phyloP scores from a whole-genome alignment of 2,329 filamentous ascomycete species.

The Fusarium hainanense region DNA sequence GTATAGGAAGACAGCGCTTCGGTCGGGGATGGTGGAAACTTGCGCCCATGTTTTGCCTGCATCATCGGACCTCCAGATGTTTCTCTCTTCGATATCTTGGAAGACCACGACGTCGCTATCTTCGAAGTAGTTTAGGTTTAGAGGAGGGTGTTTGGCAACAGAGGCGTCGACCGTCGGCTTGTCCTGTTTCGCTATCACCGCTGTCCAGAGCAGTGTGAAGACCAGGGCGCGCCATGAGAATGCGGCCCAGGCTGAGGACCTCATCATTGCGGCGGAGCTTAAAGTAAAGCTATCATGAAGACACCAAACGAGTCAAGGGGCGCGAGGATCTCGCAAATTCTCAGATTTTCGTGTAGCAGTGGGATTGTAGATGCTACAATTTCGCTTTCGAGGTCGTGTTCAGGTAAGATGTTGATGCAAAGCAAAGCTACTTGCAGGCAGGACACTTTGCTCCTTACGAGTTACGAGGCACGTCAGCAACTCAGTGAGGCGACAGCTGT shows the following conservation, averaged over 20 bases:
- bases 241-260: conserved; percentile 61
- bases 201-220: conserved; percentile 58
- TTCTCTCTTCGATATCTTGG: conserved; percentile 71
- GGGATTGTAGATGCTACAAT: conserved; percentile 11
- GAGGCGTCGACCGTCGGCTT: conserved; percentile 73
- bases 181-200: conserved; percentile 67
- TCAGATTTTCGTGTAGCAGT: background rate
- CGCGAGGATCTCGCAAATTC: conserved; percentile 17
- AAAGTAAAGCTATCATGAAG: conserved; percentile 58
- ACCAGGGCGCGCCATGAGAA: conserved; percentile 63
- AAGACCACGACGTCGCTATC: conserved; percentile 85
- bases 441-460: conserved; percentile 44
- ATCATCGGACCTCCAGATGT: conserved; percentile 81
- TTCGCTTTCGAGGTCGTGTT: conserved; percentile 10
- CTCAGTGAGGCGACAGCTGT: conserved; percentile 43
- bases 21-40: conserved; percentile 72
- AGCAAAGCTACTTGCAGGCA: conserved; percentile 32
- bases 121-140: conserved; percentile 87
- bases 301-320: conserved; percentile 16
- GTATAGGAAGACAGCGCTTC: conserved; percentile 70
- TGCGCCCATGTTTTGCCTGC: conserved; percentile 81
- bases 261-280: conserved; percentile 62
- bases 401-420: conserved; percentile 26
- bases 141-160: conserved; percentile 73
- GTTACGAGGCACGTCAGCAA: conserved; percentile 42